Evolutionary conservation across 1,284 basidiomycete genomes (phyloP), one percentile per base, ranked within the genome.

Genomic region (Microbotryum intermedium): DNA sequence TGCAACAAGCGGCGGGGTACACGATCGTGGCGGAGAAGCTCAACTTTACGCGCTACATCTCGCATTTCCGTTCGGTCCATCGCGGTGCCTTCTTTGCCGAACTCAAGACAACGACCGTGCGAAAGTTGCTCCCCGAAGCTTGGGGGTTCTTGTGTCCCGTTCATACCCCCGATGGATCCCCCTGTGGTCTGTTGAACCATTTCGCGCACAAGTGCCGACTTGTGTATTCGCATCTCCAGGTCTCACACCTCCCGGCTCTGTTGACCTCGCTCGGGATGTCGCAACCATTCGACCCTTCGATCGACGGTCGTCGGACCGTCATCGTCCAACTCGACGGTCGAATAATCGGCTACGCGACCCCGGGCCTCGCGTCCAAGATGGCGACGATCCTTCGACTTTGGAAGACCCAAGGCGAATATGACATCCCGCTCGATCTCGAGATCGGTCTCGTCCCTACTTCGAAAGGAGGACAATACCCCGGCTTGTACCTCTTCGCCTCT

Each of bases 131-230:
- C 23, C 95, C 95, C 16, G 95, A 99, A 77, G 90, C 95, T 43
- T 99, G 95, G 95, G 94, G 94, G 58, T 99, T 99, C 80, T 78
- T 99, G 11, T 99, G 95, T 72, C 95, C 95, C 20, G 95, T 98
- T 9, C 95, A 99, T 74, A 99, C 95, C 3, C 95, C 95, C 29
- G 95, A 99, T 79, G 95, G 95, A 69, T 84, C 92, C 26, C 95
- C 95, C 11, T 99, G 95, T 76, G 95, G 95, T 76, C 83, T 99
- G 29, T 83, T 99, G 62, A 99, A 98, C 76, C 95, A 99, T 75
- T 83, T 99, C 50, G 90, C 92, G 29, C 86, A 92, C 71, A 87
- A 90, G 20, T 98, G 95, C 77, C 86, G 90, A 65, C 88, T 99
- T 67, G 83, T 93, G 69, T 94, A 92, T 16, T 72, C 82, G 18